Conservation (phyloP, 2,329 filamentous ascomycete species). For the Clarireedia homoeocarpa region DNA sequence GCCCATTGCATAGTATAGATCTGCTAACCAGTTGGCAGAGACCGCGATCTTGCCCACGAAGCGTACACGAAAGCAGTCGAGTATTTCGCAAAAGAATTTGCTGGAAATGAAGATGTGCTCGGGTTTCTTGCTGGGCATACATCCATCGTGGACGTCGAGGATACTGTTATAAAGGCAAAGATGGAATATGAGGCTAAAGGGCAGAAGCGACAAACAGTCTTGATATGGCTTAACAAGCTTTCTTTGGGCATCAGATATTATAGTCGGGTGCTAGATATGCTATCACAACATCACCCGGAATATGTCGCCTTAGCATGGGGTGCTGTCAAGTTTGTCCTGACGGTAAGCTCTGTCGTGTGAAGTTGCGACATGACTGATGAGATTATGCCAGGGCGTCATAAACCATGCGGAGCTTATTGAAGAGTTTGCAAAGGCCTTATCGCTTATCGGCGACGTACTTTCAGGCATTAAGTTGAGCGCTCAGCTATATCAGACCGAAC, state of each 20-base stretch:
- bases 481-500: constrained; percentile 6
- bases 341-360: constrained; percentile 10
- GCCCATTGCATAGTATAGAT: too few relatives aligned
- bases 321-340: constrained; percentile 15
- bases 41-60: constrained; percentile 8
- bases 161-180: constrained; percentile 8
- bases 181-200: constrained; percentile 6
- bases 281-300: constrained; percentile 23
- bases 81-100: constrained; percentile 8
- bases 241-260: constrained; percentile 15
- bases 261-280: constrained; percentile 16
- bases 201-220: neutral
- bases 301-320: constrained; percentile 20
- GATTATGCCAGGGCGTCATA: constrained; percentile 1
- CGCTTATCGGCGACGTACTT: constrained; percentile 4
- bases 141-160: neutral
- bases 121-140: neutral
- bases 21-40: too few relatives aligned
- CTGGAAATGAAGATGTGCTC: neutral
- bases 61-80: constrained; percentile 8
- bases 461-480: constrained; percentile 1
- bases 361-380: neutral
- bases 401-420: constrained; percentile 5
- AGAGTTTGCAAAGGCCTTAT: constrained; percentile 4
- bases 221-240: constrained; percentile 6